Base-by-base conservation (phyloP, 2,329 filamentous ascomycete species). In the Verticillium nubilum region DNA sequence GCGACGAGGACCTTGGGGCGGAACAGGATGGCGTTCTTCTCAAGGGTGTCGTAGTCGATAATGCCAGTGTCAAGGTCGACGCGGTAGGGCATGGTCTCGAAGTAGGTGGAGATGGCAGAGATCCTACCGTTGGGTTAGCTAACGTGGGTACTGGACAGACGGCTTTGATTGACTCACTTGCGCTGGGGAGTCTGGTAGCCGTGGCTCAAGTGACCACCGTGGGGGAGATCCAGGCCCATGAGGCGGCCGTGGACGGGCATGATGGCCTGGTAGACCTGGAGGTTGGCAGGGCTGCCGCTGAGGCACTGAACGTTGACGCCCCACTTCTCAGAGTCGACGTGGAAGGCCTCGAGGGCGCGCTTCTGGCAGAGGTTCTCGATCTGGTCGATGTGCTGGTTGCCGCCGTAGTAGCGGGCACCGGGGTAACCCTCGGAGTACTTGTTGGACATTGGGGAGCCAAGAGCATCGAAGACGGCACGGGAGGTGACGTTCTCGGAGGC, bases 341-440 rank as follows among this genome's bases (percentile, higher is more conserved):
- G 85, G 83, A 98, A 99, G 61, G 93, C 89, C 79, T 91, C 85
- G 64, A 99, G 89, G 66, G 95, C 95, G 79, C 95, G 90, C 76
- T 87, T 84, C 83, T 99, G 95, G 86, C 95, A 99, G 62, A 95
- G 89, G 67, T 90, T 85, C 85, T 99, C 95, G 71, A 97, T 92
- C 78, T 91, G 84, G 77, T 99, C 95, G 68, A 99, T 99, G 85
- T 95, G 92, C 84, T 99, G 90, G 83, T 99, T 99, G 73, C 95
- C 95, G 73, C 95, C 95, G 73, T 99, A 99, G 86, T 99, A 99
- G 78, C 95, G 89, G 70, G 95, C 95, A 74, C 95, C 95, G 67
- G 95, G 95, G 78, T 97, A 97, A 66, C 95, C 95, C 84, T 99
- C 95, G 19, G 92, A 97, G 86, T 99, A 99, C 83, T 99, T 99